A percentile compares a stretch with the other conserved stretches of the same genome.
Conservation (phyloP, 1,139 yeast species). For the Yamadazyma sp. region DNA sequence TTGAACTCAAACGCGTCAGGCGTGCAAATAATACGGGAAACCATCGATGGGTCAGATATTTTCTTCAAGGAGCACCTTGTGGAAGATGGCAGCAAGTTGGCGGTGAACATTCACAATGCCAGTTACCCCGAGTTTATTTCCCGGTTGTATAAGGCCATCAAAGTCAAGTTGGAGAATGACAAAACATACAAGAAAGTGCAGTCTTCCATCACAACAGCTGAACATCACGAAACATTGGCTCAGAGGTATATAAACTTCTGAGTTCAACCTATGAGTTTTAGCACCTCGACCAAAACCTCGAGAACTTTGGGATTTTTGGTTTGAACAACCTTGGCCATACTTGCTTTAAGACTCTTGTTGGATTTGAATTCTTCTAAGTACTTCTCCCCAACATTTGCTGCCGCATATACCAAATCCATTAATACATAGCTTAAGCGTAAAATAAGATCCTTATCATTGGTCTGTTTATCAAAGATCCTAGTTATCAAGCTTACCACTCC, state of each 20-base stretch:
- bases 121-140: slow-evolving; percentile 62
- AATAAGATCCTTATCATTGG: slow-evolving; percentile 29
- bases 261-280: slow-evolving; percentile 16
- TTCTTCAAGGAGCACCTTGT: slow-evolving; percentile 61
- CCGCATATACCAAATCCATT: slow-evolving; percentile 29
- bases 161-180: slow-evolving; percentile 51
- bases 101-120: slow-evolving; percentile 36
- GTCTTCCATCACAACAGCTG: slow-evolving; percentile 31
- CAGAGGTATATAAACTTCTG: slow-evolving; percentile 42
- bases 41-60: slow-evolving; percentile 60
- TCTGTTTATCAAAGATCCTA: slow-evolving; percentile 30
- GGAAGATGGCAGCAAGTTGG: slow-evolving; percentile 58
- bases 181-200: slow-evolving; percentile 33
- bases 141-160: slow-evolving; percentile 60
- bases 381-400: slow-evolving; percentile 15
- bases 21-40: slow-evolving; percentile 64
- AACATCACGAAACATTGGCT: slow-evolving; percentile 34
- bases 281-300: slow-evolving; percentile 21
- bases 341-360: slow-evolving; percentile 18
- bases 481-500: slow-evolving; percentile 24
- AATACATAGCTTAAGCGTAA: slow-evolving; percentile 36
- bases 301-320: slow-evolving; percentile 19
- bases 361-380: slow-evolving; percentile 12
- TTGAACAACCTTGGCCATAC: slow-evolving; percentile 18
- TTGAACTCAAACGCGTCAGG: slow-evolving; percentile 35